Percentiles rank a stretch among this genome's conserved stretches.
phyloP scores from a whole-genome alignment of 2,329 filamentous ascomycete species.

The Pestalotiopsis sp. region DNA sequence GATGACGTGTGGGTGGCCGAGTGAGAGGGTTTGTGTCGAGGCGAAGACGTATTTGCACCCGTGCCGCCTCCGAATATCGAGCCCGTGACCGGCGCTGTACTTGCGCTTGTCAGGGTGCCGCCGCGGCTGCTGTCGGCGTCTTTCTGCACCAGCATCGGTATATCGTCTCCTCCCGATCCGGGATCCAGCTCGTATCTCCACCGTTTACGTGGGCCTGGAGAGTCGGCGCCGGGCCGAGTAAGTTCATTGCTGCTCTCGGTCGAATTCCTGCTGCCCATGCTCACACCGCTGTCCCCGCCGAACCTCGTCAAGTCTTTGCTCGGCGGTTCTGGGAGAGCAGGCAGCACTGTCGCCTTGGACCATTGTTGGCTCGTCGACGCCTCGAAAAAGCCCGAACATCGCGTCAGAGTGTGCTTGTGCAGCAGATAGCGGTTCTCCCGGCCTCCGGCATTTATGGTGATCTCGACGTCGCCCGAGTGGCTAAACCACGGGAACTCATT shows the following conservation, averaged over 20 bases:
- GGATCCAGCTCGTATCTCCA: conserved; percentile 91
- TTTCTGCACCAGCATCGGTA: conserved; percentile 86
- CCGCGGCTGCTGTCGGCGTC: conserved; percentile 43
- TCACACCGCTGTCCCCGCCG: conserved; percentile 41
- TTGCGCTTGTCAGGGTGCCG: conserved; percentile 13
- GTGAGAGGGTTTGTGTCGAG: conserved; percentile 55
- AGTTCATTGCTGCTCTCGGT: conserved; percentile 34
- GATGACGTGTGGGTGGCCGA: conserved; percentile 40
- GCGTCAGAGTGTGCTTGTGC: conserved; percentile 81
- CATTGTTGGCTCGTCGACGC: conserved; percentile 80
- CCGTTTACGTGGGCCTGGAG: conserved; percentile 52
- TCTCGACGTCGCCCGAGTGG: conserved; percentile 90
- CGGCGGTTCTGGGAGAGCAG: conserved; percentile 32
- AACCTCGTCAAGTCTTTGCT: conserved; percentile 53
- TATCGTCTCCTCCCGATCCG: conserved; percentile 69
- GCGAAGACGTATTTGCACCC: conserved; percentile 57
- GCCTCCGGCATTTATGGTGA: conserved; percentile 64
- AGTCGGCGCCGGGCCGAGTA: conserved; percentile 35
- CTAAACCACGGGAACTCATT: conserved; percentile 94
- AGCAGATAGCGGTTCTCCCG: conserved; percentile 83
- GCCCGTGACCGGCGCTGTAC: conserved; percentile 25
- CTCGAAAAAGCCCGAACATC: conserved; percentile 94
- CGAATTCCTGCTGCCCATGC: conserved; percentile 36
- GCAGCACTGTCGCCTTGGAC: conserved; percentile 49
- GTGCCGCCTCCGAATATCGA: conserved; percentile 59